Conservation (phyloP, 805 yeast genomes). For the Lipomyces spencermartinsiae region DNA sequence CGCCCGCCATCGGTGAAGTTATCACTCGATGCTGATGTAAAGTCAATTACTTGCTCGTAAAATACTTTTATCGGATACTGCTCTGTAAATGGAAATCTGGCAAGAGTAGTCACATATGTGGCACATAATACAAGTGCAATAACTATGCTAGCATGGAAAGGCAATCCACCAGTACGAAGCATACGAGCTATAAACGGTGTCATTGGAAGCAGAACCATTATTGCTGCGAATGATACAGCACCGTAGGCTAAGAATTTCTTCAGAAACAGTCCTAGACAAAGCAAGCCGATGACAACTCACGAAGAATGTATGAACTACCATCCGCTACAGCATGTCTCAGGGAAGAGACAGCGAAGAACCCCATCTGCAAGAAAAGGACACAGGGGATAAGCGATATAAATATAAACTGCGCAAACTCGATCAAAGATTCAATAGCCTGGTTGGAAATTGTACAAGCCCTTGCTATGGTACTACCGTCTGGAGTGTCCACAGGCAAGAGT, state of each 20-base stretch:
- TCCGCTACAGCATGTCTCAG: conserved; percentile 29
- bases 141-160: conserved; percentile 4
- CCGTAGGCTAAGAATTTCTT: conserved; percentile 14
- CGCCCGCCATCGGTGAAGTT: conserved; percentile 20
- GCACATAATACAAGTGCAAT: conserved; percentile 7
- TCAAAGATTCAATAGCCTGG: conserved; percentile 3
- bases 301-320: conserved; percentile 20
- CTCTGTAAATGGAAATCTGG: conserved; percentile 25
- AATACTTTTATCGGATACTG: conserved; percentile 27
- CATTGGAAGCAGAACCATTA: conserved; percentile 12
- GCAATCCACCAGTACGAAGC: conserved; percentile 13
- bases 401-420: conserved; percentile 20
- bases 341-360: conserved; percentile 22
- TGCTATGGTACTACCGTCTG: background rate
- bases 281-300: conserved; percentile 15
- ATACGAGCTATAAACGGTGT: conserved; percentile 26
- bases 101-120: conserved; percentile 9
- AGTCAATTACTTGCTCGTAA: conserved; percentile 23
- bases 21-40: conserved; percentile 19
- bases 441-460: background rate
- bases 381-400: conserved; percentile 20
- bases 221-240: conserved; percentile 8
- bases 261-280: background rate
- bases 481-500: background rate
- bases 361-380: conserved; percentile 4